A percentile compares a stretch with the other conserved stretches of the same genome.
Conservation (phyloP, 495 filamentous ascomycete species). For the Letharia columbiana region DNA sequence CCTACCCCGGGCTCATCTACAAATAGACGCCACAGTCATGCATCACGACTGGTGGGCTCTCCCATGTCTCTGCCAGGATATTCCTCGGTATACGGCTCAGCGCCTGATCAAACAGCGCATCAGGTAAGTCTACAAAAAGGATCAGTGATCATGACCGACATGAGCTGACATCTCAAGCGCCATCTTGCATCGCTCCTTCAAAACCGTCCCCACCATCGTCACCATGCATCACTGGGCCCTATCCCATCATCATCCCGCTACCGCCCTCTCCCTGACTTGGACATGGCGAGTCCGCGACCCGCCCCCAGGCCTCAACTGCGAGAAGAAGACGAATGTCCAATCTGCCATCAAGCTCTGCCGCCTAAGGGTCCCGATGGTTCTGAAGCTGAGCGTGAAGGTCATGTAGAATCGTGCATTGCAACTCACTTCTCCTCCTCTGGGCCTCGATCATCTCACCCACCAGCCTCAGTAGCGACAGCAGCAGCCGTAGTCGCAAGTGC, state of each 20-base stretch:
- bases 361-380: constrained; percentile 50
- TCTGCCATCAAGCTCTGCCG: constrained; percentile 73
- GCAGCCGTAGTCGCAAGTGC: constrained; percentile 21
- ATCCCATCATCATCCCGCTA: constrained; percentile 15
- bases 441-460: constrained; percentile 13
- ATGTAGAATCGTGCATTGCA: constrained; percentile 69
- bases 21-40: constrained; percentile 13
- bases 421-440: constrained; percentile 31
- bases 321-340: constrained; percentile 86
- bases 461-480: constrained; percentile 20
- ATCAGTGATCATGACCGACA: not conserved
- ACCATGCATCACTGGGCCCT: constrained; percentile 22
- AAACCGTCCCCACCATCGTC: constrained; percentile 19
- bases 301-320: constrained; percentile 37
- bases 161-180: constrained; percentile 16
- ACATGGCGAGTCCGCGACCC: constrained; percentile 27
- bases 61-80: constrained; percentile 16
- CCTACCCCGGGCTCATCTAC: not conserved
- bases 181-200: constrained; percentile 19
- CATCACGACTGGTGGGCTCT: not conserved
- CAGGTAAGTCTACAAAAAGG: constrained; percentile 21
- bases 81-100: constrained; percentile 22
- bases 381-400: constrained; percentile 58
- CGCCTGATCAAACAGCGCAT: constrained; percentile 19
- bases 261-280: constrained; percentile 24